Percentiles rank a stretch among this genome's conserved stretches.
These are phyloP conservation scores for Penicillium hesseltinei DNA, from an alignment of 2,329 filamentous ascomycete species.

Conservation along the genomic window DNA sequence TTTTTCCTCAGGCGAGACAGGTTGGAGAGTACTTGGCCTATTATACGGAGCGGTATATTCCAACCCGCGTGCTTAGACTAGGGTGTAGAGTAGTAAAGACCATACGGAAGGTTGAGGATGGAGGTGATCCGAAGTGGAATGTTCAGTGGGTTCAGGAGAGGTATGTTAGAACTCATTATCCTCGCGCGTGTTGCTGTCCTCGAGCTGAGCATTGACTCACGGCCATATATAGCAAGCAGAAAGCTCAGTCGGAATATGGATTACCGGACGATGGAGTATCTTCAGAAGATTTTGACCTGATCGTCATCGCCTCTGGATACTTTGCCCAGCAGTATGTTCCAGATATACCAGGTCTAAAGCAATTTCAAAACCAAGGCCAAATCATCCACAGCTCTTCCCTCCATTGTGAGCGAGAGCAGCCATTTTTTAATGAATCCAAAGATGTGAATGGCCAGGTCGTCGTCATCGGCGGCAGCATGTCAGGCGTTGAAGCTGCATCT, in stretches of 20 bases:
- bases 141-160: conserved; percentile 35
- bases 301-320: conserved; percentile 73
- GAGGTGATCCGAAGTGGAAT: conserved; percentile 36
- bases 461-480: conserved; percentile 78
- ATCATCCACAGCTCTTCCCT: conserved; percentile 69
- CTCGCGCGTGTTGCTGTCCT: background rate
- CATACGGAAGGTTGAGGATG: conserved; percentile 16
- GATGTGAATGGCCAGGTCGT: conserved; percentile 59
- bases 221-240: background rate
- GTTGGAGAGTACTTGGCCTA: conserved; percentile 68
- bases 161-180: conserved; percentile 11
- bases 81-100: conserved; percentile 44
- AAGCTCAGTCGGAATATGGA: background rate
- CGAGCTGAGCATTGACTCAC: background rate
- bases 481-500: conserved; percentile 72
- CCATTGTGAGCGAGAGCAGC: conserved; percentile 48
- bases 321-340: conserved; percentile 64
- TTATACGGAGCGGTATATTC: conserved; percentile 61
- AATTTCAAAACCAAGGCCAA: conserved; percentile 48
- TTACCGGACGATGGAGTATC: background rate
- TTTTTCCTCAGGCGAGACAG: conserved; percentile 75
- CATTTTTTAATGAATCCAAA: conserved; percentile 3
- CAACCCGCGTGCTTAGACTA: conserved; percentile 48
- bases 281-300: conserved; percentile 59
- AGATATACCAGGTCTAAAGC: conserved; percentile 35